Conservation (phyloP, 371 early-diverging fungal genomes). For the Mortierella sp. region DNA sequence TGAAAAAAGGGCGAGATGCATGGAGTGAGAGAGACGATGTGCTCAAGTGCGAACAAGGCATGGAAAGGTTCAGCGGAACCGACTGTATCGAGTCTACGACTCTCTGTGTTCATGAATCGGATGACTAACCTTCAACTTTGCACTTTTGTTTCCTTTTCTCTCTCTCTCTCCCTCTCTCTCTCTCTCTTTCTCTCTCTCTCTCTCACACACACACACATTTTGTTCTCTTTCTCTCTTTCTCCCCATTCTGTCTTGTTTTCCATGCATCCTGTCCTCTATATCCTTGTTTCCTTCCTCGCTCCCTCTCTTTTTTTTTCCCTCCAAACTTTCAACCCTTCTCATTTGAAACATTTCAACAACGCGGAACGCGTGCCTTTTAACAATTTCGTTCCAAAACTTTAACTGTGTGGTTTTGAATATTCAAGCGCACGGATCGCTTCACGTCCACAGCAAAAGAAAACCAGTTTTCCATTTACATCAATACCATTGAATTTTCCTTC, state of each 20-base stretch:
- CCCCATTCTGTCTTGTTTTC: too few species aligned
- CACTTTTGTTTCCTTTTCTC: not conserved
- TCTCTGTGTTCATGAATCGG: not conserved
- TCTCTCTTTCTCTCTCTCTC: not conserved
- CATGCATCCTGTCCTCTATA: not conserved
- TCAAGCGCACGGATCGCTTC: too few species aligned
- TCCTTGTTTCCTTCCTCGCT: not conserved
- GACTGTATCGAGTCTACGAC: too few species aligned
- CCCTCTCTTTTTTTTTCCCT: not conserved
- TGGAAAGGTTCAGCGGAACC: not conserved
- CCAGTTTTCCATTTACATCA: too few species aligned
- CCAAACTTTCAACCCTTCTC: conserved; percentile 1
- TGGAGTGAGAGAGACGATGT: not conserved
- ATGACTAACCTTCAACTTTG: conserved; percentile 4
- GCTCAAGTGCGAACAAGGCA: not conserved
- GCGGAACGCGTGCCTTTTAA: too few species aligned
- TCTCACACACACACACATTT: not conserved
- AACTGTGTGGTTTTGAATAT: too few species aligned
- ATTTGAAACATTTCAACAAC: too few species aligned
- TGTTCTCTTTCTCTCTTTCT: not conserved
- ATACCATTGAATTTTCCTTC: not conserved
- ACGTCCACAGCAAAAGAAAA: too few species aligned
- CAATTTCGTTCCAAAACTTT: too few species aligned
- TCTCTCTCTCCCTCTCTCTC: not conserved
- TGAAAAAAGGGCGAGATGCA: not conserved